These are phyloP conservation scores for Euphorbia peplus DNA, from an alignment of 345 rosid genomes.

Conservation along the genomic window DNA sequence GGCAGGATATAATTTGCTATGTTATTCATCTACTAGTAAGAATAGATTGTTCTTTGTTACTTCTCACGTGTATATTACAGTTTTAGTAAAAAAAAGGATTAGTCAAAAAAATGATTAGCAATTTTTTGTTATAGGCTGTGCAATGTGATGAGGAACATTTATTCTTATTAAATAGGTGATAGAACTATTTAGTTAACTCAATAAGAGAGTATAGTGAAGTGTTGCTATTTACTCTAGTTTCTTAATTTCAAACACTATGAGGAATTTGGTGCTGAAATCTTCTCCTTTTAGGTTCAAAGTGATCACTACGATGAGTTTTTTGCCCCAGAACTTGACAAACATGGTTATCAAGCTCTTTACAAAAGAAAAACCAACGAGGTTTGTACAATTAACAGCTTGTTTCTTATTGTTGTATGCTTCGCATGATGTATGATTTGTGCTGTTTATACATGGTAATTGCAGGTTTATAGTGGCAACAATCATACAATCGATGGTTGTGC, in stretches of 20 bases:
- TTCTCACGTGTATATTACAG: too few species aligned
- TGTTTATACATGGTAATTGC: conserved; percentile 17
- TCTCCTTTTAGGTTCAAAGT: conserved; percentile 70
- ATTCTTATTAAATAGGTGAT: neutral
- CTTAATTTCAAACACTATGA: neutral
- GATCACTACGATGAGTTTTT: conserved; percentile 92
- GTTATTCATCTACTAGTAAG: too few species aligned
- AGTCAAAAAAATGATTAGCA: too few species aligned
- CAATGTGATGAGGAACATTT: too few species aligned
- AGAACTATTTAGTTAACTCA: neutral
- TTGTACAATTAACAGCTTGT: conserved; percentile 12
- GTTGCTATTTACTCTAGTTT: neutral
- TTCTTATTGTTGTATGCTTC: neutral
- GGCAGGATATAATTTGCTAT: too few species aligned
- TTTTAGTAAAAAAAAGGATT: too few species aligned
- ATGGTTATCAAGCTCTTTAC: conserved; percentile 84
- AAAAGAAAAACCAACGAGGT: conserved; percentile 96
- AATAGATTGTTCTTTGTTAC: too few species aligned
- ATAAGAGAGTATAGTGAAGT: neutral
- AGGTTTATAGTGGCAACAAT: conserved; percentile 71
- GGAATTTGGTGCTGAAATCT: neutral
- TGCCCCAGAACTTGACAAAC: conserved; percentile 90
- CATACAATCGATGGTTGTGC: conserved; percentile 87
- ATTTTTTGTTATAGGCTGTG: too few species aligned
- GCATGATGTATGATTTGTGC: neutral